These are phyloP conservation scores for Oryza officinalis DNA, from an alignment of 176 grass and related monocot species.

Conservation along the genomic window DNA sequence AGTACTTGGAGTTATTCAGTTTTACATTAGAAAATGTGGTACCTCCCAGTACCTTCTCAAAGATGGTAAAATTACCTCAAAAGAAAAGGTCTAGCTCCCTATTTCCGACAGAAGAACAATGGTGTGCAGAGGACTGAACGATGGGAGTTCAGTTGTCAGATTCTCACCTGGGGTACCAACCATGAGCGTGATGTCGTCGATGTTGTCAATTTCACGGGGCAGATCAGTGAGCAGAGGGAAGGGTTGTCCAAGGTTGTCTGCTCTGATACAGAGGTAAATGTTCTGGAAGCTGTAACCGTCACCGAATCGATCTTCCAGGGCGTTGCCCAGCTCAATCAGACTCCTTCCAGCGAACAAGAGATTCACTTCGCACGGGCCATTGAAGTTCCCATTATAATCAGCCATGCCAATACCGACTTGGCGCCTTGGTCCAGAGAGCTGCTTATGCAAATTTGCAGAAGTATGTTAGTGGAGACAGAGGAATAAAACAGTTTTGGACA, in stretches of 20 bases:
- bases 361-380: neutral
- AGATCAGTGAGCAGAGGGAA: constrained; percentile 45
- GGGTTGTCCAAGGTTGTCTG: constrained; percentile 17
- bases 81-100: neutral
- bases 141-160: neutral
- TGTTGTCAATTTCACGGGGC: constrained; percentile 6
- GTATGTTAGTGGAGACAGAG: neutral
- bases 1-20: no score
- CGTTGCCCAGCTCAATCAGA: constrained; percentile 37
- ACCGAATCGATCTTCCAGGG: constrained; percentile 23
- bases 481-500: no score
- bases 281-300: constrained; percentile 10
- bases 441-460: constrained; percentile 23
- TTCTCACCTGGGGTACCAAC: constrained; percentile 38
- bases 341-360: constrained; percentile 28
- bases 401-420: constrained; percentile 4
- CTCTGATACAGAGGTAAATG: constrained; percentile 34
- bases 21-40: no score
- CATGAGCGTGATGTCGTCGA: constrained; percentile 26
- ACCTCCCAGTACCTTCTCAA: no score
- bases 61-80: no score
- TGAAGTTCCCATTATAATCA: constrained; percentile 25
- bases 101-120: neutral
- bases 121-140: constrained; percentile 1
- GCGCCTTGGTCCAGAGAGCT: neutral